These are phyloP conservation scores for Knufia fluminis DNA, from an alignment of 2,329 filamentous ascomycete species.

Conservation along the genomic window DNA sequence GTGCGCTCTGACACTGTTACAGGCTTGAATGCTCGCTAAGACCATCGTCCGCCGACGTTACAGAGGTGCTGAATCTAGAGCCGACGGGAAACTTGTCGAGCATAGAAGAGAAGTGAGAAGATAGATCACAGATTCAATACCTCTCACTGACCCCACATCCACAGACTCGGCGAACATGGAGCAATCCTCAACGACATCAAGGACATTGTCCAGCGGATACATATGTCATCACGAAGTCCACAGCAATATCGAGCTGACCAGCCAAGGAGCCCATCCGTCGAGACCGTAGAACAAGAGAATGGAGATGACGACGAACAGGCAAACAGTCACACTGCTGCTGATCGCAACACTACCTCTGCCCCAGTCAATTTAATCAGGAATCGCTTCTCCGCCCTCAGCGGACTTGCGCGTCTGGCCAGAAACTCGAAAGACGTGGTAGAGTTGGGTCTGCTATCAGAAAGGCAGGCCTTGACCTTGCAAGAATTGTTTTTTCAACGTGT, in stretches of 20 bases:
- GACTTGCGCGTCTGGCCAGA: conserved; percentile 3
- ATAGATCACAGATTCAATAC: not conserved
- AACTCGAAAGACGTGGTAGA: conserved; percentile 9
- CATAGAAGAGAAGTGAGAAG: conserved; percentile 6
- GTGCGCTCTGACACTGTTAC: not conserved
- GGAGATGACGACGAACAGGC: conserved; percentile 4
- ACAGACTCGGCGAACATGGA: conserved; percentile 5
- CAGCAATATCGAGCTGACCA: conserved; percentile 3
- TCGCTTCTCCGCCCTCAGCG: conserved; percentile 7
- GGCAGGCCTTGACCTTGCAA: conserved; percentile 8
- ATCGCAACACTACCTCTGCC: conserved; percentile 8
- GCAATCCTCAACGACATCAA: conserved; percentile 8
- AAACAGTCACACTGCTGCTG: conserved; percentile 4
- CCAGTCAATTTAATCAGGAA: conserved; percentile 10
- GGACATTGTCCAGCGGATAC: conserved; percentile 9
- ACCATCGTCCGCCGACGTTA: conserved; percentile 6
- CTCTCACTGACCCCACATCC: not conserved
- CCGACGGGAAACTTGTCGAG: not conserved
- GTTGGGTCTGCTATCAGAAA: conserved; percentile 4
- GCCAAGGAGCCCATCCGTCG: not conserved
- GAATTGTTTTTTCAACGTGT: conserved; percentile 9
- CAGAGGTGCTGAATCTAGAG: not conserved
- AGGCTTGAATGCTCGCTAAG: conserved; percentile 9
- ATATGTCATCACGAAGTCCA: not conserved
- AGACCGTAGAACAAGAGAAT: not conserved